Evolutionary conservation across 768 basidiomycete species (phyloP), one percentile per base, ranked within the genome.

Genomic region (Thelephora aurantiotincta): DNA sequence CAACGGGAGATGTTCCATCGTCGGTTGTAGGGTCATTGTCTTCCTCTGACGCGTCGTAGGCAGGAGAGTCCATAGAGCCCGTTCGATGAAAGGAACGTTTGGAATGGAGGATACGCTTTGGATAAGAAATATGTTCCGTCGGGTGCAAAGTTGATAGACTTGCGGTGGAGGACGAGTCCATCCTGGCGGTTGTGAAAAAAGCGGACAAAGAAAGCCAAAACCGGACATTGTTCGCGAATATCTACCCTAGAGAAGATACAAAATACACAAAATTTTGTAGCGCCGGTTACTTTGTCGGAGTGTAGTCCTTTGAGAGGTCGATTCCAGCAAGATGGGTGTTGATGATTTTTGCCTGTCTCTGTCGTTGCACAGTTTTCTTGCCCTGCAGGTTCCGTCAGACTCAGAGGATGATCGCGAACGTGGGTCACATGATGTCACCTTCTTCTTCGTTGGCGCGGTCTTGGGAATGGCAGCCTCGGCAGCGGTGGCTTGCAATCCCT

Each of bases 281-380:
- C 26, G 26, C 26, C 9, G 26, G 26, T 22, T 14, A 41, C 14
- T 41, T 41, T 16, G 18, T 41, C 3, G 63, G 53, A 5, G 71
- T 66, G 60, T 77, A 88, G 57, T 90, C 86, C 52, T 75, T 75
- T 41, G 81, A 79, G 44, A 94, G 63, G 63, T 94, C 91, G 67
- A 96, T 83, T 16, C 80, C 84, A 58, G 77, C 85, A 61, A 92
- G 64, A 68, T 94, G 91, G 2, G 82, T 79, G 56, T 94, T 96
- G 35, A 89, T 93, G 55, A 94, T 79, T 56, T 86, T 78, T 48
- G 78, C 77, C 57, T 80, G 80, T 43, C 91, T 74, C 58, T 85
- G 81, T 14, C 80, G 69, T 43, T 77, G 75, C 33, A 75, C 83
- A 11, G 78, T 70, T 44, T 84, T 82, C 55, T 83, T 84, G 54